These are phyloP conservation scores for Talaromyces ruber DNA, from an alignment of 495 filamentous ascomycete species.

Conservation along the genomic window DNA sequence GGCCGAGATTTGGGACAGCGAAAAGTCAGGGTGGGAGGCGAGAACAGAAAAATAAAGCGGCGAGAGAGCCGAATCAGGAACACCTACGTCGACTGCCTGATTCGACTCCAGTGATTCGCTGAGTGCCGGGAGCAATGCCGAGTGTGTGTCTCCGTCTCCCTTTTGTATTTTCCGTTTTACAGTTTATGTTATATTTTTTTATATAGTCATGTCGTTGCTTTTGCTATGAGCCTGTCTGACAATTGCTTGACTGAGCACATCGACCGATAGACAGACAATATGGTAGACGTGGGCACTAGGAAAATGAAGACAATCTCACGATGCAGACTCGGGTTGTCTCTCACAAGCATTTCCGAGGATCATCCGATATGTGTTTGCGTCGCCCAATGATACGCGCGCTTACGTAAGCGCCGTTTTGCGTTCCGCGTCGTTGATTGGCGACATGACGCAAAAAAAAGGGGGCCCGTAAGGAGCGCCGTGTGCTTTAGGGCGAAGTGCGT, in stretches of 20 bases:
- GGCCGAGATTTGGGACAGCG: not conserved
- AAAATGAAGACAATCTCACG: too few species aligned
- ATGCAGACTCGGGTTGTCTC: not conserved
- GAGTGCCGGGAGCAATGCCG: not conserved
- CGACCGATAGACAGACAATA: too few species aligned
- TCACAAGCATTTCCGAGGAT: not conserved
- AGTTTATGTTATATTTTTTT: constrained; percentile 10
- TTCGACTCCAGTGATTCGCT: not conserved
- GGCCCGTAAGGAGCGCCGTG: not conserved
- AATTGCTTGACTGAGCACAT: too few species aligned
- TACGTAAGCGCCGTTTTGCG: not conserved
- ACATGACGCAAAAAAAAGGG: not conserved
- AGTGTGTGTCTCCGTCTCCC: constrained; percentile 6
- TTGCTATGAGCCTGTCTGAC: too few species aligned
- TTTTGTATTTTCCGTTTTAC: too few species aligned
- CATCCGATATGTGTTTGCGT: not conserved
- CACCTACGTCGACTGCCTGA: not conserved
- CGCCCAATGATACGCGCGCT: not conserved
- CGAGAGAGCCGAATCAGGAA: constrained; percentile 7
- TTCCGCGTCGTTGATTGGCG: not conserved
- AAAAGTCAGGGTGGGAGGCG: not conserved
- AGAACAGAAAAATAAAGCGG: constrained; percentile 2
- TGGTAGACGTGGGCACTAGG: too few species aligned
- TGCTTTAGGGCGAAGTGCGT: not conserved
- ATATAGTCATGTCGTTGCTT: too few species aligned